A percentile compares a stretch with the other conserved stretches of the same genome.
Conservation (phyloP, 2,329 filamentous ascomycete genomes). For the Trichophyton equinum region DNA sequence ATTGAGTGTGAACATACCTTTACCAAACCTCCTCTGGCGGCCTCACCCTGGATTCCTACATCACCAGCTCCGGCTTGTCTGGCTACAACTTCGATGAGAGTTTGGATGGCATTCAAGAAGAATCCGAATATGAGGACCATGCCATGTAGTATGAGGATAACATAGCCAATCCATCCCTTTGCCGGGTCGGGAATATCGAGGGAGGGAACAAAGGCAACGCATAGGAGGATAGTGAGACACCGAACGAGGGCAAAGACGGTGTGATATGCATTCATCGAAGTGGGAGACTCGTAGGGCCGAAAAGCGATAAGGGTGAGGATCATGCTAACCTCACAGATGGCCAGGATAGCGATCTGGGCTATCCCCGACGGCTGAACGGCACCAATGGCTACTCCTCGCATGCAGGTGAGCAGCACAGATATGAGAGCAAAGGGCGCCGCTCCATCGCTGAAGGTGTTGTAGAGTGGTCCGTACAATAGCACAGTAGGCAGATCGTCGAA, state of each 20-base stretch:
- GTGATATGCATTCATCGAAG: slow-evolving; percentile 96
- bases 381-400: slow-evolving; percentile 81
- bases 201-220: slow-evolving; percentile 72
- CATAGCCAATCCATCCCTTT: slow-evolving; percentile 92
- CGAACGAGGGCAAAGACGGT: slow-evolving; percentile 69
- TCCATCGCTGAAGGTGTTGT: slow-evolving; percentile 95
- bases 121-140: slow-evolving; percentile 81
- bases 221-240: slow-evolving; percentile 61
- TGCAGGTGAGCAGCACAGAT: slow-evolving; percentile 69
- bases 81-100: slow-evolving; percentile 75
- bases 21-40: slow-evolving; percentile 66
- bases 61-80: slow-evolving; percentile 74
- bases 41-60: slow-evolving; percentile 42
- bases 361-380: slow-evolving; percentile 87
- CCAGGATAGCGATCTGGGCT: slow-evolving; percentile 80
- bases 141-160: slow-evolving; percentile 74
- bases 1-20: slow-evolving; percentile 40
- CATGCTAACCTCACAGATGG: slow-evolving; percentile 86
- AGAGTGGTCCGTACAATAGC: slow-evolving; percentile 79
- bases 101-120: slow-evolving; percentile 82
- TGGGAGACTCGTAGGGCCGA: slow-evolving; percentile 76
- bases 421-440: slow-evolving; percentile 82
- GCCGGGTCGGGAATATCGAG: slow-evolving; percentile 64
- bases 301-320: slow-evolving; percentile 81
- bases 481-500: slow-evolving; percentile 90